Conservation (phyloP, 2,329 filamentous ascomycete species). For the Cladophialophora bantiana region DNA sequence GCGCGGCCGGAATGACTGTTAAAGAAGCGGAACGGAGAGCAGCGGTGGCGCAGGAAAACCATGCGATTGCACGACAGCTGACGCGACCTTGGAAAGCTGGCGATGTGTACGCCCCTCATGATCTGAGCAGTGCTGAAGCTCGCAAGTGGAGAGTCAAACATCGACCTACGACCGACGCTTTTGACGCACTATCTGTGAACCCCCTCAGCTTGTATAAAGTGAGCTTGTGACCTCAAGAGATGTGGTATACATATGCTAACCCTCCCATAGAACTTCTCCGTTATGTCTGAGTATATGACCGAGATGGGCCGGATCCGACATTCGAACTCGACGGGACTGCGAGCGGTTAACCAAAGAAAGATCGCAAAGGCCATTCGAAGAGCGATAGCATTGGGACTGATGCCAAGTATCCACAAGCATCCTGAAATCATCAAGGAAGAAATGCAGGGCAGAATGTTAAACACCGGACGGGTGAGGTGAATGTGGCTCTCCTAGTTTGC, state of each 20-base stretch:
- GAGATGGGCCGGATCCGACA: constrained; percentile 84
- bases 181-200: constrained; percentile 80
- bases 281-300: constrained; percentile 89
- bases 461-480: constrained; percentile 28
- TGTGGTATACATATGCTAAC: constrained; percentile 29
- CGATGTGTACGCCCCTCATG: constrained; percentile 90
- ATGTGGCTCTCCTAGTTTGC: background rate
- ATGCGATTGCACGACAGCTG: constrained; percentile 50
- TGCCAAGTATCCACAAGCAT: constrained; percentile 89
- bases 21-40: constrained; percentile 40
- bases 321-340: constrained; percentile 75
- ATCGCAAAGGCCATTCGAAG: constrained; percentile 91
- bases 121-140: constrained; percentile 80
- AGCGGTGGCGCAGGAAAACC: constrained; percentile 48
- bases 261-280: constrained; percentile 77
- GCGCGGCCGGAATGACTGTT: constrained; percentile 18
- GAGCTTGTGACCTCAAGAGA: constrained; percentile 42
- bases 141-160: constrained; percentile 74
- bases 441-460: constrained; percentile 41
- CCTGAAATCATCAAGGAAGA: constrained; percentile 73
- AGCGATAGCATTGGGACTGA: constrained; percentile 85
- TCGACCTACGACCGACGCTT: constrained; percentile 69
- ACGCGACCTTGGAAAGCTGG: constrained; percentile 75
- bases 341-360: constrained; percentile 88
- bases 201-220: constrained; percentile 90